Evolutionary conservation across 306 rosid species (phyloP).

Genomic region (Ceratonia siliqua): DNA sequence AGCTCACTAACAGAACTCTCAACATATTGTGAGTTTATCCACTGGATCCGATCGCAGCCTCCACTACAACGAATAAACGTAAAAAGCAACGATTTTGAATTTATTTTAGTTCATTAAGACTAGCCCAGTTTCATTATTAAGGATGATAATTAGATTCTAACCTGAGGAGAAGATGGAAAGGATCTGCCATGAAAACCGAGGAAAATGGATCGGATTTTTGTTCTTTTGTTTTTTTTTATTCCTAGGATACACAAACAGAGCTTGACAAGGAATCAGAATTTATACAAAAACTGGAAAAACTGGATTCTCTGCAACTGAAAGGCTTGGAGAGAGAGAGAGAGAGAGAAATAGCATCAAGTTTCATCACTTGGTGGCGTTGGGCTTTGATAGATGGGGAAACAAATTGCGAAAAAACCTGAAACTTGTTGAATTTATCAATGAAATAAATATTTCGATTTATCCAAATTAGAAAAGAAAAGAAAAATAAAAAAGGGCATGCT

Average conservation of each 20-base stretch:
- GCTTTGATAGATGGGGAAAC: slow-evolving; percentile 12
- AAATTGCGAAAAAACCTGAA: neutral
- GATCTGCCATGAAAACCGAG: slow-evolving; percentile 63
- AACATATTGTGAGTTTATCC: slow-evolving; percentile 11
- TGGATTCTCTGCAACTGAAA: slow-evolving; percentile 16
- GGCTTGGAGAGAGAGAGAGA: neutral
- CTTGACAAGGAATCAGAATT: slow-evolving; percentile 17
- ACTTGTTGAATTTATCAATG: neutral
- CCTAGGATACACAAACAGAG: neutral
- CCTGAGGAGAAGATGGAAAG: slow-evolving; percentile 55
- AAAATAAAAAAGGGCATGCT: neutral
- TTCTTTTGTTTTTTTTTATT: neutral
- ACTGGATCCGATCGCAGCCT: slow-evolving; percentile 54
- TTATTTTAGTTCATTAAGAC: neutral
- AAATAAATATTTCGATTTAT: neutral
- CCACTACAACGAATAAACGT: slow-evolving; percentile 19
- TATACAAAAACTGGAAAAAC: slow-evolving; percentile 9
- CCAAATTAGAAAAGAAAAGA: neutral
- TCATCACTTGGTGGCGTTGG: slow-evolving; percentile 15
- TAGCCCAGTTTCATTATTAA: neutral
- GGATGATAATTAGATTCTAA: slow-evolving; percentile 37
- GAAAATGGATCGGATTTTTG: slow-evolving; percentile 22
- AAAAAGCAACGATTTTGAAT: slow-evolving; percentile 9
- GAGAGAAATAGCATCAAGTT: neutral
- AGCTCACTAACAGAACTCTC: slow-evolving; percentile 27